These are phyloP conservation scores for Hypomontagnella monticulosa DNA, from an alignment of 495 filamentous ascomycete genomes.

Conservation along the genomic window DNA sequence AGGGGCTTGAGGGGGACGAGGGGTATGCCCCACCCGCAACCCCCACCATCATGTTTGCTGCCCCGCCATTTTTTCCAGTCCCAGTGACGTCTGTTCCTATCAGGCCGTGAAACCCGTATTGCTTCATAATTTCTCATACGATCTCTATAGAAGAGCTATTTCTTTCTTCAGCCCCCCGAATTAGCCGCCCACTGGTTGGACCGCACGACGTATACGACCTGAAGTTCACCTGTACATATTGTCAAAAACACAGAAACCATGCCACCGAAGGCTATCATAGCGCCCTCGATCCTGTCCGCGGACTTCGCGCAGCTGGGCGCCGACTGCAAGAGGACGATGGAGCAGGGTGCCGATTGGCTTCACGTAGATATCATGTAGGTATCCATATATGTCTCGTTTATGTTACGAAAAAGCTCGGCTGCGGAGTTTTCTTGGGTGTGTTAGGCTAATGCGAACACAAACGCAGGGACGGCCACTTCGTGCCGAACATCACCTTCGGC, in stretches of 20 bases:
- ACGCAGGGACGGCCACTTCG: constrained; percentile 87
- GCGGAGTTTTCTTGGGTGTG: too few species aligned
- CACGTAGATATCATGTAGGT: constrained; percentile 86
- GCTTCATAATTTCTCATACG: constrained; percentile 1
- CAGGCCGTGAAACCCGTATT: neutral
- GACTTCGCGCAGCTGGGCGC: constrained; percentile 89
- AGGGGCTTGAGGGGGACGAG: constrained; percentile 13
- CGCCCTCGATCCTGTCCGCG: constrained; percentile 95
- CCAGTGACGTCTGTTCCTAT: constrained; percentile 38
- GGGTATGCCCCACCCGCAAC: constrained; percentile 25
- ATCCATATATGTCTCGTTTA: neutral
- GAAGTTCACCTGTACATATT: neutral
- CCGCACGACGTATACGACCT: neutral
- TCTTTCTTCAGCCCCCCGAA: neutral
- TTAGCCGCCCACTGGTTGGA: neutral
- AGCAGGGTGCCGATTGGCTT: constrained; percentile 86
- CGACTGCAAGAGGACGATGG: constrained; percentile 85
- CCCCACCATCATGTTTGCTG: constrained; percentile 34
- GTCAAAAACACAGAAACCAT: constrained; percentile 58
- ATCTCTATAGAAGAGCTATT: constrained; percentile 9
- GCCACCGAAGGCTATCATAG: constrained; percentile 91
- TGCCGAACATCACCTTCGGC: constrained; percentile 97
- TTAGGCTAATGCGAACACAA: too few species aligned
- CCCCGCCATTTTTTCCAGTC: constrained; percentile 41
- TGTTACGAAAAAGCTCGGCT: neutral